These are phyloP conservation scores for Cadophora gregata DNA, from an alignment of 2,329 filamentous ascomycete genomes.

Conservation along the genomic window DNA sequence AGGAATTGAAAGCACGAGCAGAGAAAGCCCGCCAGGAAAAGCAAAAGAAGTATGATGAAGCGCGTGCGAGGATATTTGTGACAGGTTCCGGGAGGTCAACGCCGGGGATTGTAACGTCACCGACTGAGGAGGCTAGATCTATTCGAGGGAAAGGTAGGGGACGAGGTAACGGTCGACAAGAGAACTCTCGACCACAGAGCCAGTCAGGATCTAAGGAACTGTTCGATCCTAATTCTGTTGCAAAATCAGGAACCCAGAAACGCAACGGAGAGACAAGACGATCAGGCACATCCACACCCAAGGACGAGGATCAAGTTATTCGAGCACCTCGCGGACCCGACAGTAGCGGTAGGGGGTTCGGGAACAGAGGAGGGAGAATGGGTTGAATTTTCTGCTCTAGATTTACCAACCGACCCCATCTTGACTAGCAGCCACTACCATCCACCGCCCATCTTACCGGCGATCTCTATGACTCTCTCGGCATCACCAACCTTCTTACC, in stretches of 20 bases:
- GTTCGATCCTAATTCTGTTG: conserved; percentile 76
- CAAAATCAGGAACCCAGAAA: conserved; percentile 63
- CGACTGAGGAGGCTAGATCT: conserved; percentile 57
- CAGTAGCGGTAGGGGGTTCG: conserved; percentile 76
- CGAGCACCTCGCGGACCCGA: conserved; percentile 81
- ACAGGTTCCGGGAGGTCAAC: conserved; percentile 63
- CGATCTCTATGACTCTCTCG: conserved; percentile 85
- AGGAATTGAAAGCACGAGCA: conserved; percentile 79
- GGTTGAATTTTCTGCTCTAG: conserved; percentile 50
- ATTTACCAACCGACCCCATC: conserved; percentile 90
- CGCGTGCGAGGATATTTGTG: conserved; percentile 85
- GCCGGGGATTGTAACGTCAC: conserved; percentile 67
- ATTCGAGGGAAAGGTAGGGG: conserved; percentile 56
- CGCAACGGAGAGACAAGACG: conserved; percentile 50
- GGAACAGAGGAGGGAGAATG: conserved; percentile 64
- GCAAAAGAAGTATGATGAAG: conserved; percentile 88
- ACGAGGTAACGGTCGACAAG: conserved; percentile 46
- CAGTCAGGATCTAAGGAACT: conserved; percentile 61
- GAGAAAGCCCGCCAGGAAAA: conserved; percentile 86
- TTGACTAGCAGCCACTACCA: conserved; percentile 87
- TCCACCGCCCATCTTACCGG: conserved; percentile 88
- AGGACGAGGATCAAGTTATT: conserved; percentile 70
- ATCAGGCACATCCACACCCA: conserved; percentile 54
- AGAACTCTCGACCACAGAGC: conserved; percentile 45
- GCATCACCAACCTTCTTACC: conserved; percentile 78